Evolutionary conservation across 2,329 filamentous ascomycete species (phyloP), one percentile per base, ranked within the genome.

Genomic region (Colletotrichum sp.): DNA sequence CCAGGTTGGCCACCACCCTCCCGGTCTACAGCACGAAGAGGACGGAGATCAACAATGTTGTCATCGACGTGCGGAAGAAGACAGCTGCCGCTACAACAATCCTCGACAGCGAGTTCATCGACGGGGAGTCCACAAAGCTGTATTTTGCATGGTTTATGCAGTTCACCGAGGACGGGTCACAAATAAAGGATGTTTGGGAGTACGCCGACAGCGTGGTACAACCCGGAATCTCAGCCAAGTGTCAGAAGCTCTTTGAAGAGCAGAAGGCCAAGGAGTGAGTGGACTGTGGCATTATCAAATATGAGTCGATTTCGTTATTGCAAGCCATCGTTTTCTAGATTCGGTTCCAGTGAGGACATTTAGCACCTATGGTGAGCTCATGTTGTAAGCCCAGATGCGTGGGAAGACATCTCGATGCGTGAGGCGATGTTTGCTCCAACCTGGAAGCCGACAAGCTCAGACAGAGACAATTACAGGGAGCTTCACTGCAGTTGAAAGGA

Each of bases 101-200:
- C 13, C 39, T 26, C 32, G 28, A 57, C 34, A 22, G 39, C 39
- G 24, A 65, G 6, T 72, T 22, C 44, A 67, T 22, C 22, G 62
- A 66, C 8, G 62, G 69, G 9, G 52, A 72, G 34, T 16, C 26
- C 9, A 18, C 55, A 9, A 9, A 12, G 22, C 24, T 65, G 26
- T 15, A 39, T 15, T 67, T 72, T 36, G 69, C 48, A 16, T 72
- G 69, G 69, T 72, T 57, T 36, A 24, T 72, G 39, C 18, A n/a
- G 18, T 72, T 72, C n/a, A 72, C 32, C 32, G 69, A 72, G 13
- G 69, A 72, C 48, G 62, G 60, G 18, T 57, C 60, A 12, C 24
- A 67, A 30, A 34, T 72, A 9, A 22, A 30, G 16, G 22, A 59
- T 7, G 28, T 60, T n/a, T 26, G 12, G 24, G 44, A 67, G 62